These are phyloP conservation scores for Phyllosticta paracitricarpa DNA, from an alignment of 2,329 filamentous ascomycete genomes.

Conservation along the genomic window DNA sequence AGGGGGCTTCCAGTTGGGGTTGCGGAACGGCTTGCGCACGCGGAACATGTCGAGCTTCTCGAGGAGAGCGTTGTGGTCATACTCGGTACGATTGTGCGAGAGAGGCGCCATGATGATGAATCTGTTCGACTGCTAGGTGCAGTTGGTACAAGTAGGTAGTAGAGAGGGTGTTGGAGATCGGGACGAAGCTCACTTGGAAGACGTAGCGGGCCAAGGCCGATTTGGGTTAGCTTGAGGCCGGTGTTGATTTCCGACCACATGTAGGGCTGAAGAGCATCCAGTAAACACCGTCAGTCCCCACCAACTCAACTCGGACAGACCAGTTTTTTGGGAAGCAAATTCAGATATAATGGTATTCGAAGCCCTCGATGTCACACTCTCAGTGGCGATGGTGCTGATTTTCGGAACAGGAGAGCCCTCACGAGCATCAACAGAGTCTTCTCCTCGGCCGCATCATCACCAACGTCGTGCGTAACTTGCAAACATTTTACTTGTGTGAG, in stretches of 20 bases:
- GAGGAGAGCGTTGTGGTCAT: constrained; percentile 70
- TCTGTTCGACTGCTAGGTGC: background rate
- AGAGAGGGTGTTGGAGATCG: background rate
- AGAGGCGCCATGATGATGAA: constrained; percentile 43
- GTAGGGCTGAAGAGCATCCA: constrained; percentile 1
- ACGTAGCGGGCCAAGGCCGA: background rate
- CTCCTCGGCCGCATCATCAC: constrained; percentile 91
- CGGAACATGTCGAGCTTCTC: constrained; percentile 86
- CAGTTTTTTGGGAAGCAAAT: background rate
- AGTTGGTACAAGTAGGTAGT: background rate
- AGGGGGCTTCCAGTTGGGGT: constrained; percentile 79
- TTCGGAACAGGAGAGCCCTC: constrained; percentile 69
- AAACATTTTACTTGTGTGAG: background rate
- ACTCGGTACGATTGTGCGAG: constrained; percentile 64
- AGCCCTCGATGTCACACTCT: background rate
- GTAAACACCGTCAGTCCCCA: constrained; percentile 2
- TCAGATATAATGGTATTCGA: background rate
- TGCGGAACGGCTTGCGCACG: constrained; percentile 82
- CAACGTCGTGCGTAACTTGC: constrained; percentile 70
- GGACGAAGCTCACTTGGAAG: constrained; percentile 1
- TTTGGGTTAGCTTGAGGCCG: background rate
- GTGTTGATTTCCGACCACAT: constrained; percentile 1
- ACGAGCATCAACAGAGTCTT: constrained; percentile 93
- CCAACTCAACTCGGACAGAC: background rate
- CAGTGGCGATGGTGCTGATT: background rate